Evolutionary conservation across 192 early-diverging fungal genomes (phyloP).

Genomic region (Gamsiella multidivaricata): DNA sequence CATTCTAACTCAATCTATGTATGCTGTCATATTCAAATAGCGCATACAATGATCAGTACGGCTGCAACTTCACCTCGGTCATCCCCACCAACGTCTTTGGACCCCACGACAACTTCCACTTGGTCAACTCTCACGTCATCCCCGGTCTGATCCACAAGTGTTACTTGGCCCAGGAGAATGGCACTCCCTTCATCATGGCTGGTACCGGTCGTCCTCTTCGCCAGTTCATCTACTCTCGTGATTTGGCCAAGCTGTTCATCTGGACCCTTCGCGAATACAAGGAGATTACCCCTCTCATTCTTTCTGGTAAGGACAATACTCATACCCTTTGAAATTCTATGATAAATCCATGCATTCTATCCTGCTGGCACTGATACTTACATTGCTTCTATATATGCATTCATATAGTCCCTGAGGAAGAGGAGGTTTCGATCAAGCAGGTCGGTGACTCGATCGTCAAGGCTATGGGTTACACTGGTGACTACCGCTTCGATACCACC

Average conservation of each 20-base stretch:
- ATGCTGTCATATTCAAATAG: slow-evolving; percentile 42
- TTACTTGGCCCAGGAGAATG: slow-evolving; percentile 80
- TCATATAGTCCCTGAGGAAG: slow-evolving; percentile 78
- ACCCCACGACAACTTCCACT: slow-evolving; percentile 81
- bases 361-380: too few species aligned
- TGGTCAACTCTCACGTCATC: slow-evolving; percentile 84
- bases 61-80: slow-evolving; percentile 81
- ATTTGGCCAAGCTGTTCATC: slow-evolving; percentile 83
- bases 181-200: slow-evolving; percentile 77
- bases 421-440: slow-evolving; percentile 82
- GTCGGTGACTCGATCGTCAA: slow-evolving; percentile 81
- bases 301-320: slow-evolving; percentile 68
- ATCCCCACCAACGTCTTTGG: slow-evolving; percentile 89
- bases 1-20: background rate
- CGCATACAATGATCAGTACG: slow-evolving; percentile 82
- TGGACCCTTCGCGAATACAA: slow-evolving; percentile 86
- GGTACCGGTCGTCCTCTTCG: slow-evolving; percentile 83
- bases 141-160: slow-evolving; percentile 87
- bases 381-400: too few species aligned
- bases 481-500: slow-evolving; percentile 75
- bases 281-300: slow-evolving; percentile 82
- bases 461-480: slow-evolving; percentile 73
- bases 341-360: too few species aligned
- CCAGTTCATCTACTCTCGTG: slow-evolving; percentile 86
- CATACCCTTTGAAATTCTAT: too few species aligned